A percentile compares a stretch with the other conserved stretches of the same genome.
Conservation (phyloP, 1,284 basidiomycete species). For the Paramarasmius palmivorus region DNA sequence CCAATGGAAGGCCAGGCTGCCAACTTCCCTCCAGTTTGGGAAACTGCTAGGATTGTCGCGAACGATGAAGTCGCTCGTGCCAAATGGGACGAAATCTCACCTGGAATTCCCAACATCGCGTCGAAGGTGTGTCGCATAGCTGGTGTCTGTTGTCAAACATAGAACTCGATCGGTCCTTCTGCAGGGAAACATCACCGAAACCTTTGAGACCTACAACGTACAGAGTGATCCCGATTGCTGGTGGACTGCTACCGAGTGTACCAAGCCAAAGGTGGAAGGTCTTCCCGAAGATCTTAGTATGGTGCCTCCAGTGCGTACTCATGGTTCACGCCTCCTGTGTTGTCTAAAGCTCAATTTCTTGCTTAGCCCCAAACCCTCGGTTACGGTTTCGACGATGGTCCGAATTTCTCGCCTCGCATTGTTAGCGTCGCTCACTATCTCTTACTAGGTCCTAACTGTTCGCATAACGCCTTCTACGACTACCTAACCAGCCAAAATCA, state of each 20-base stretch:
- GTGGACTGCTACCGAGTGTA: constrained; percentile 64
- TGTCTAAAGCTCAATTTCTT: background rate
- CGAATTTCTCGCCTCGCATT: too few species aligned
- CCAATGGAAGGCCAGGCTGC: background rate
- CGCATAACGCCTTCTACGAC: constrained; percentile 62
- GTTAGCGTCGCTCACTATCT: too few species aligned
- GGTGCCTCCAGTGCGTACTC: constrained; percentile 55
- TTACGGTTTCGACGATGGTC: constrained; percentile 70
- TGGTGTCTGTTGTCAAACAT: too few species aligned
- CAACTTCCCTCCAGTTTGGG: background rate
- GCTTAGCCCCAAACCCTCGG: constrained; percentile 58
- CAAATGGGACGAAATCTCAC: background rate
- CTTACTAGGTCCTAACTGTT: too few species aligned
- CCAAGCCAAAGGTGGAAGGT: constrained; percentile 45
- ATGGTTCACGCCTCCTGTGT: background rate
- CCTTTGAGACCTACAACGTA: constrained; percentile 23
- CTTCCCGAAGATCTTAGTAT: constrained; percentile 54
- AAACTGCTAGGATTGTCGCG: background rate
- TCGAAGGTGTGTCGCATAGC: background rate
- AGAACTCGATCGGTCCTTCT: background rate
- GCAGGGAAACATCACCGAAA: background rate
- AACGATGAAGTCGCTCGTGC: background rate
- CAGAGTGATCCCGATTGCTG: constrained; percentile 43
- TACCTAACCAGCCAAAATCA: constrained; percentile 63
- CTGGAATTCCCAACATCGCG: background rate